These are phyloP conservation scores for Pulveroboletus sp. DNA, from an alignment of 768 basidiomycete genomes.

Conservation along the genomic window DNA sequence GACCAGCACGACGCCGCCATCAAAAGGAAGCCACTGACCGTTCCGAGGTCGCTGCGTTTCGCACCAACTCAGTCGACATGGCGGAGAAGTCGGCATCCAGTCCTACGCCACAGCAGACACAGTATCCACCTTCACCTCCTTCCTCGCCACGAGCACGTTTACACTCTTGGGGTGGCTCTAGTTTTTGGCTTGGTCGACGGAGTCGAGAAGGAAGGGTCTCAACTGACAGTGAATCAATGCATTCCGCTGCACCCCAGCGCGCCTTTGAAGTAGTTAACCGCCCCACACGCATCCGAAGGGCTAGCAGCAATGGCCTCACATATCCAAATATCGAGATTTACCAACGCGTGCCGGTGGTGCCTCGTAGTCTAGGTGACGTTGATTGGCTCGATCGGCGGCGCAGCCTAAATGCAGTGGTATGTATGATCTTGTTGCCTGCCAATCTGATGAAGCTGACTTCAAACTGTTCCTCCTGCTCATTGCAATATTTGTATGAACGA, in stretches of 20 bases:
- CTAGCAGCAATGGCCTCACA: constrained; percentile 39
- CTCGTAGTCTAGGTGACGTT: constrained; percentile 61
- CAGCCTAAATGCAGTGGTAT: constrained; percentile 65
- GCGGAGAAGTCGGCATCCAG: constrained; percentile 38
- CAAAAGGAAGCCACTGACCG: constrained; percentile 21
- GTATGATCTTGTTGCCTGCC: constrained; percentile 25
- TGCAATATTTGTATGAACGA: background rate
- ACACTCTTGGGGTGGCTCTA: constrained; percentile 37
- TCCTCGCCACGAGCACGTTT: constrained; percentile 29
- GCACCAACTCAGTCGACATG: constrained; percentile 36
- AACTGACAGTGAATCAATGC: constrained; percentile 36
- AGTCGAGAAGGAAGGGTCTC: constrained; percentile 35
- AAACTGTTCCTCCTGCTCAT: constrained; percentile 8
- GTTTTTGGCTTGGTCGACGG: constrained; percentile 33
- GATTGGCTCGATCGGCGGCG: constrained; percentile 77
- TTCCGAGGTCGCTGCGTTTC: constrained; percentile 26
- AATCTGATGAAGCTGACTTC: constrained; percentile 20
- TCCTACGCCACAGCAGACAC: constrained; percentile 28
- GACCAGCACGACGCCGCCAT: constrained; percentile 6
- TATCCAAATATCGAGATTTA: constrained; percentile 41
- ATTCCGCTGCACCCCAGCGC: constrained; percentile 33
- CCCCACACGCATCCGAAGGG: constrained; percentile 50
- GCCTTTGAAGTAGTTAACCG: constrained; percentile 50
- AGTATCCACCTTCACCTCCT: constrained; percentile 29
- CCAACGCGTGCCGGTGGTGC: constrained; percentile 41